Conservation (phyloP, 2,329 filamentous ascomycete genomes). For the Clonostachys solani region DNA sequence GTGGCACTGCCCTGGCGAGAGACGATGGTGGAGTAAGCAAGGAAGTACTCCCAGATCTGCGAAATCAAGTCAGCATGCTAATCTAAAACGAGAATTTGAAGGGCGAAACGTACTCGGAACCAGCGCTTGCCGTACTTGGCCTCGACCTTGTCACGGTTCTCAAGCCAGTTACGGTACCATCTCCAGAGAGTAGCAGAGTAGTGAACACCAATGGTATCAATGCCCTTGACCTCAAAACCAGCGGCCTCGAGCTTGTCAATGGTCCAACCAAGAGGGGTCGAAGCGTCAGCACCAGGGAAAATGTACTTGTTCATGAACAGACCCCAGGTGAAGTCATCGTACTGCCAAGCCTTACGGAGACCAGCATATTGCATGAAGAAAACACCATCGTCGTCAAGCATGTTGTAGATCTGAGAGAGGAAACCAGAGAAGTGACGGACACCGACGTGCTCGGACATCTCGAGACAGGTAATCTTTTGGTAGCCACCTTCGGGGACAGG, state of each 20-base stretch:
- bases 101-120: conserved; percentile 70
- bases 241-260: conserved; percentile 77
- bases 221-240: conserved; percentile 71
- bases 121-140: conserved; percentile 94
- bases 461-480: conserved; percentile 94
- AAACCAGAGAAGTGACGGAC: conserved; percentile 82
- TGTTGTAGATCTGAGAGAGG: conserved; percentile 82
- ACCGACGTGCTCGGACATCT: conserved; percentile 99
- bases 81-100: neutral
- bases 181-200: conserved; percentile 96
- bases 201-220: conserved; percentile 94
- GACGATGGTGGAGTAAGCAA: conserved; percentile 78
- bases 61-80: neutral
- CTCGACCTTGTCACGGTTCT: conserved; percentile 85
- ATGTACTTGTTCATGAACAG: conserved; percentile 99
- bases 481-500: conserved; percentile 66
- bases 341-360: conserved; percentile 93
- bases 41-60: conserved; percentile 88
- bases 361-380: conserved; percentile 97
- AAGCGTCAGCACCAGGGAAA: conserved; percentile 95
- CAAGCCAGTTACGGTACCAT: conserved; percentile 99
- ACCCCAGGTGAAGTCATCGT: conserved; percentile 96
- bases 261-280: conserved; percentile 85
- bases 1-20: conserved; percentile 80
- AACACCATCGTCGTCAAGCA: conserved; percentile 93